Evolutionary conservation across 106 monocot genomes (phyloP).

Genomic region (Hemerocallis citrina): DNA sequence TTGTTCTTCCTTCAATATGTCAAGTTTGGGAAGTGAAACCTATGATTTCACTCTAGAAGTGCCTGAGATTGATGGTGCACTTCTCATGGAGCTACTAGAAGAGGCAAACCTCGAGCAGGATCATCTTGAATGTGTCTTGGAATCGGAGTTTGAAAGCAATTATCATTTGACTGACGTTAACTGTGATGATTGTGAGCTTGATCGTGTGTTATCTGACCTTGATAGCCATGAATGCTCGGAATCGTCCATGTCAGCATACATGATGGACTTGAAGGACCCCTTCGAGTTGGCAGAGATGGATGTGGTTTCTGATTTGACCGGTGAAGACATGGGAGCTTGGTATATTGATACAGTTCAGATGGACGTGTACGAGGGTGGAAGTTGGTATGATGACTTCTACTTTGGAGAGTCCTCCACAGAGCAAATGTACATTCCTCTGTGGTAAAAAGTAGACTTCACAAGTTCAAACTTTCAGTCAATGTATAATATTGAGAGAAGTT

Average conservation of each 20-base stretch:
- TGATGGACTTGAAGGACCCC: background rate
- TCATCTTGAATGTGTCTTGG: no score
- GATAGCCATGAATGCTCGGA: conserved; percentile 2
- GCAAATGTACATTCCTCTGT: background rate
- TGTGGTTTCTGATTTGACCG: no score
- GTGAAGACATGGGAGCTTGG: background rate
- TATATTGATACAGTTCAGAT: background rate
- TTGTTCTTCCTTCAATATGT: no score
- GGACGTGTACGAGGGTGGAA: background rate
- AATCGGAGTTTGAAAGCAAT: no score
- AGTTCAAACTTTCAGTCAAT: no score
- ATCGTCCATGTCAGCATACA: background rate
- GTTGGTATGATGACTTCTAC: background rate
- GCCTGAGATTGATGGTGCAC: background rate
- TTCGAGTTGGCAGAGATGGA: background rate
- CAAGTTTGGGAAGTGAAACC: no score
- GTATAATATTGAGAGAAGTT: no score
- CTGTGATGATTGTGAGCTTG: background rate
- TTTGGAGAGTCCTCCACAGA: background rate
- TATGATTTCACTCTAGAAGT: background rate
- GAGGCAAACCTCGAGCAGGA: background rate
- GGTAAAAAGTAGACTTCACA: no score
- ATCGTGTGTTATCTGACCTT: background rate
- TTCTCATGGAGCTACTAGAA: background rate
- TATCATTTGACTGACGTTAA: no score